Percentiles rank a stretch among this genome's conserved stretches.
Evolutionary conservation across 2,329 filamentous ascomycete genomes (phyloP).

Genomic region (Aspergillus hiratsukae): DNA sequence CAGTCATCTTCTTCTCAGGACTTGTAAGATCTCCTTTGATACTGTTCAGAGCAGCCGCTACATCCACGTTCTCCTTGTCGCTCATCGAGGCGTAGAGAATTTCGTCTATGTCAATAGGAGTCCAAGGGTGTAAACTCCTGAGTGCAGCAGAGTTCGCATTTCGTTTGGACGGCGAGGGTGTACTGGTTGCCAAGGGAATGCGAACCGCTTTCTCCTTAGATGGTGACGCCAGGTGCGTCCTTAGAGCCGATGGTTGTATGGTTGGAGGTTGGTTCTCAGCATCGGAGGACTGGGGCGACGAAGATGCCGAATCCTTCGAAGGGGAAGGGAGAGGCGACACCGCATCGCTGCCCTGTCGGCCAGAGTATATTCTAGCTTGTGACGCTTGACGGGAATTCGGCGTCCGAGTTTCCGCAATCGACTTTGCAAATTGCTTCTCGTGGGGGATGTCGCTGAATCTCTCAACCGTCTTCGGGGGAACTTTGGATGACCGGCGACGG

Average conservation of each 20-base stretch:
- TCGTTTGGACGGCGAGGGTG: slow-evolving; percentile 58
- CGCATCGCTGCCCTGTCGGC: slow-evolving; percentile 8
- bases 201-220: slow-evolving; percentile 34
- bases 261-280: slow-evolving; percentile 76
- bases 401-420: slow-evolving; percentile 23
- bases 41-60: slow-evolving; percentile 46
- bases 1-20: slow-evolving; percentile 82
- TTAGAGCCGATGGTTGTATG: slow-evolving; percentile 52
- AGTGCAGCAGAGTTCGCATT: slow-evolving; percentile 50
- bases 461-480: slow-evolving; percentile 34
- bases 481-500: slow-evolving; percentile 21
- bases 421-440: slow-evolving; percentile 31
- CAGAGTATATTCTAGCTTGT: slow-evolving; percentile 8
- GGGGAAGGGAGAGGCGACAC: slow-evolving; percentile 26
- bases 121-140: slow-evolving; percentile 61
- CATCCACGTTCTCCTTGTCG: slow-evolving; percentile 48
- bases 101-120: slow-evolving; percentile 68
- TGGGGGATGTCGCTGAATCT: slow-evolving; percentile 36
- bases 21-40: slow-evolving; percentile 61
- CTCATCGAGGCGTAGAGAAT: slow-evolving; percentile 41
- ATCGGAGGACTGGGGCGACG: slow-evolving; percentile 71
- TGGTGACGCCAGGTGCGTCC: slow-evolving; percentile 31
- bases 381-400: slow-evolving; percentile 11
- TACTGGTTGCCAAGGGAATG: slow-evolving; percentile 41
- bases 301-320: slow-evolving; percentile 53